Evolutionary conservation across 371 early-diverging fungal species (phyloP).

Genomic region (Gilbertella persicaria): DNA sequence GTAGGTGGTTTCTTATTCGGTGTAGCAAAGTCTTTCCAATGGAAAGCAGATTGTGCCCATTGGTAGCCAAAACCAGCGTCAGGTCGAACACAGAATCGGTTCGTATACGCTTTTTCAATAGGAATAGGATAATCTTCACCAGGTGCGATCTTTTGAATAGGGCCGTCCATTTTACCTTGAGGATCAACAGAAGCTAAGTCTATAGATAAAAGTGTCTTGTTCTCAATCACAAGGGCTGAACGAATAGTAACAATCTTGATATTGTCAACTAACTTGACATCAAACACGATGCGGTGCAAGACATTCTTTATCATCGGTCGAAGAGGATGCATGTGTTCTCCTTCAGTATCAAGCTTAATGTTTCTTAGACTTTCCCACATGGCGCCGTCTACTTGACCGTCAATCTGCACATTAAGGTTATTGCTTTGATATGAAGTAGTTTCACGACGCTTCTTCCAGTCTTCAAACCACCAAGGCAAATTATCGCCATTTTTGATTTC

Average conservation of each 20-base stretch:
- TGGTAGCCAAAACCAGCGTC: conserved; percentile 80
- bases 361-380: conserved; percentile 90
- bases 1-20: conserved; percentile 38
- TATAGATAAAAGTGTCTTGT: conserved; percentile 76
- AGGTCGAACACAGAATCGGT: conserved; percentile 81
- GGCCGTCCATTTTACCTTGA: conserved; percentile 55
- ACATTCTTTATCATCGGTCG: conserved; percentile 79
- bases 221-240: conserved; percentile 81
- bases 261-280: conserved; percentile 82
- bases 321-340: conserved; percentile 73
- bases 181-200: conserved; percentile 80
- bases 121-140: conserved; percentile 87
- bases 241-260: conserved; percentile 93
- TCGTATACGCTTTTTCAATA: conserved; percentile 79
- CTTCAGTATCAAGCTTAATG: conserved; percentile 88
- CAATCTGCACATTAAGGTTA: conserved; percentile 81
- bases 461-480: conserved; percentile 93
- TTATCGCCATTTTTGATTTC: conserved; percentile 72
- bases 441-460: conserved; percentile 92
- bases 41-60: conserved; percentile 69
- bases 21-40: conserved; percentile 68
- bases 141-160: conserved; percentile 61
- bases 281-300: conserved; percentile 83
- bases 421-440: conserved; percentile 49
- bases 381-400: conserved; percentile 64